Conservation (phyloP, 176 grass and related monocot species). For the Oryza australiensis region DNA sequence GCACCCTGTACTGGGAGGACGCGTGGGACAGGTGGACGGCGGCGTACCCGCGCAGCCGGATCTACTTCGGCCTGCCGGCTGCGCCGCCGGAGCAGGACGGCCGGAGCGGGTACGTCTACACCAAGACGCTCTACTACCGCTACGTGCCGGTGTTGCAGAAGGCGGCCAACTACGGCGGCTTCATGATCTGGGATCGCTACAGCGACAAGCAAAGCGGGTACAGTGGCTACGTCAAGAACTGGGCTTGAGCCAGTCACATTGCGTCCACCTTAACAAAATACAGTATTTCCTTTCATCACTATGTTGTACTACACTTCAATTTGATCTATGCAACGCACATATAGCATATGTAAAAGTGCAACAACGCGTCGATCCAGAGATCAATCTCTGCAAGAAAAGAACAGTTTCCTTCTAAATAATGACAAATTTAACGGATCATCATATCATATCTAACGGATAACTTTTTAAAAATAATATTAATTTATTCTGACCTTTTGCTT, state of each 20-base stretch:
- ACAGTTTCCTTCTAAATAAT: too few species aligned
- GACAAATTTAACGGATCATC: too few species aligned
- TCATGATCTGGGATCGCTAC: slow-evolving; percentile 25
- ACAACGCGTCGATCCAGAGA: too few species aligned
- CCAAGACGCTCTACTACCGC: slow-evolving; percentile 2
- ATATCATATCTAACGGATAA: too few species aligned
- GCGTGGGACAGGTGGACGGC: slow-evolving; percentile 29
- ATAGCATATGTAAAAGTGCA: too few species aligned
- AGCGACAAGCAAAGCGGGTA: background rate
- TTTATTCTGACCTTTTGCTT: too few species aligned
- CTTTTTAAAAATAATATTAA: too few species aligned
- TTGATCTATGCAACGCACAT: too few species aligned
- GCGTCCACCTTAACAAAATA: too few species aligned
- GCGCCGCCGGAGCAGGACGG: background rate
- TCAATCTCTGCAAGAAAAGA: too few species aligned
- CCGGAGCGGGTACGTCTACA: background rate
- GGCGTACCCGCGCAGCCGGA: slow-evolving; percentile 28
- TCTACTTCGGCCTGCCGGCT: slow-evolving; percentile 27
- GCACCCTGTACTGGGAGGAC: background rate
- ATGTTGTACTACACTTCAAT: too few species aligned
- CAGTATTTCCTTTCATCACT: too few species aligned
- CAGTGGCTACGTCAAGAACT: background rate
- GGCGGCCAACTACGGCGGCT: slow-evolving; percentile 25
- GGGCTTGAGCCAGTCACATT: background rate
- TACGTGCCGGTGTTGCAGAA: background rate